Base-by-base conservation (phyloP, 2,329 filamentous ascomycete species). In the Plectosphaerella plurivora region DNA sequence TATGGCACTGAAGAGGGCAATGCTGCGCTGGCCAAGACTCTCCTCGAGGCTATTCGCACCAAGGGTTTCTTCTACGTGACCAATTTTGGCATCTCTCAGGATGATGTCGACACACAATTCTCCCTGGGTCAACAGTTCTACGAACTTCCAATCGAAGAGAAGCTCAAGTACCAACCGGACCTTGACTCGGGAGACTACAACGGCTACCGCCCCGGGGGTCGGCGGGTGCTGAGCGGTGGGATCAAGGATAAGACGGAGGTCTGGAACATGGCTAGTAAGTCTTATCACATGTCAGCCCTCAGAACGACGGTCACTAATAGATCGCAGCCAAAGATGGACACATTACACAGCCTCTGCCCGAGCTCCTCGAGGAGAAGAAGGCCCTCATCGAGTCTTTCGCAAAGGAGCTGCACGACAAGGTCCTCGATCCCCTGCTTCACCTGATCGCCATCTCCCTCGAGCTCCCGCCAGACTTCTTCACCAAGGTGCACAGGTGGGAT, bases 381-480 rank as follows among this genome's bases (percentile, higher is more conserved):
- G 60, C 72, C 0, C 78, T 84, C 54, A 83, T 86, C 50, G 80
- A 86, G 58, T 55, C 59, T 0, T 85, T 86, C 61, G 73, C 44
- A 67, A 81, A 83, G 59, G 56, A 61, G 41, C 53, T 68, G 14
- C 81, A 85, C 51, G 67, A 76, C 1, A 76, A 83, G 42, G 74
- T 85, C 2, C 75, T 85, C 0, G 69, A 79, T 4, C 77, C 77
- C 24, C 70, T 87, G 0, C 74, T 86, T 10, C 74, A 76, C 1
- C 75, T 87, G 2, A 82, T 86, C 50, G 83, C 83, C 5, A 74
- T 84, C 36, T 71, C 86, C 0, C 72, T 87, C 0, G 74, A 87
- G 58, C 69, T 87, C 0, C 79, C 81, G 0, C 75, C 81, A 36
- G 82, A 86, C 69, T 86, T 35, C 72, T 80, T 55, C 69, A 74